Conservation (phyloP, 148 eudicot genomes). For the Diospyros kaki region DNA sequence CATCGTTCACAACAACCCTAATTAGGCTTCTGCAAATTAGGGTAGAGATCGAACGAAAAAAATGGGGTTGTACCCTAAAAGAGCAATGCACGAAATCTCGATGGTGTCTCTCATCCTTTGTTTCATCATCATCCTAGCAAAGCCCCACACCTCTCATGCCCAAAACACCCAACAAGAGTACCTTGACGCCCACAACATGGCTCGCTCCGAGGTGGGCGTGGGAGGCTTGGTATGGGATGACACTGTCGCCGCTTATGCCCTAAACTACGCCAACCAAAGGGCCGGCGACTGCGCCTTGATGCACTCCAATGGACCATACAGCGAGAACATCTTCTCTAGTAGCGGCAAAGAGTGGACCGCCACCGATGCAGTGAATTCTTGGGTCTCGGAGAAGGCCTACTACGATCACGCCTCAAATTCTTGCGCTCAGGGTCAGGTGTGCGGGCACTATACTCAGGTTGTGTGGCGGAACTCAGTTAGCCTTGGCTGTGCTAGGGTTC, state of each 20-base stretch:
- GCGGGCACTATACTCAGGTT: slow-evolving; percentile 36
- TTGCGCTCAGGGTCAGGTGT: slow-evolving; percentile 23
- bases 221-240: not conserved
- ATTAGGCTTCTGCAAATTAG: too few relatives aligned
- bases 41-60: not conserved
- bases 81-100: not conserved
- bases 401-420: slow-evolving; percentile 29
- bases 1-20: too few relatives aligned
- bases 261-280: not conserved
- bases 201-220: not conserved
- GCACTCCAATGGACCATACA: not conserved
- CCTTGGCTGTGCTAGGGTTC: slow-evolving; percentile 38
- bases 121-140: not conserved
- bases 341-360: not conserved
- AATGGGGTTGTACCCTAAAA: not conserved
- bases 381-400: slow-evolving; percentile 27
- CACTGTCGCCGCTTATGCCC: not conserved
- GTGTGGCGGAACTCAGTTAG: slow-evolving; percentile 30
- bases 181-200: not conserved
- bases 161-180: not conserved
- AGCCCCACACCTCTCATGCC: not conserved
- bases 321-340: not conserved
- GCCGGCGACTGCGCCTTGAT: not conserved
- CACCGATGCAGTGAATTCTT: slow-evolving; percentile 15
- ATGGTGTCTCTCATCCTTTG: not conserved